Base-by-base conservation (phyloP, 2,329 filamentous ascomycete genomes). In the Calonectria fujianensis region DNA sequence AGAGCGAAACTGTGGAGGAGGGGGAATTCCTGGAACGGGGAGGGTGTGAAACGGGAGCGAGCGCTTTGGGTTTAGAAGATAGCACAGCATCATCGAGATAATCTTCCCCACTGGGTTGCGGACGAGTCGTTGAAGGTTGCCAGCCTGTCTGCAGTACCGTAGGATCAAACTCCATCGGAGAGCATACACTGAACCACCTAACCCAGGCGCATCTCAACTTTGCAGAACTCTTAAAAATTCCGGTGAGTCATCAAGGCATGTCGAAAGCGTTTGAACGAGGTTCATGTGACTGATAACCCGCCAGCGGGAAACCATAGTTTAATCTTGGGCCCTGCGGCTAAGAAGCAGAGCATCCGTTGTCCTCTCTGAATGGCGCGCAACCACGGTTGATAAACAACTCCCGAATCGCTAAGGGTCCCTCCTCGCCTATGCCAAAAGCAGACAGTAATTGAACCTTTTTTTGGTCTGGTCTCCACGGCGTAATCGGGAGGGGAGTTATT, bases 1-100 rank as follows among this genome's bases (percentile, higher is more conserved):
- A 61, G 13, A 24, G 32, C 24, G 37, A 29, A 31, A 11, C 35
- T 61, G 59, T 41, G 59, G 37, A 41, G 59, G 59, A 45, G 16
- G 18, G 35, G 59, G 57, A 32, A 29, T 37, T 48, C 45, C 45
- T 48, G n/a, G 45, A 48, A 48, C 14, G 24, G 18, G 61, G 61
- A 64, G 61, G 61, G 61, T 64, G 61, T 64, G 61, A 29, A 31
- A 45, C 61, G 61, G 61, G 61, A 64, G 29, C 27, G 24, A 31
- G 61, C 27, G 39, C 61, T 64, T 45, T 48, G 16, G 7, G 61
- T 29, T 64, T 45, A 41, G 61, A 37, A 48, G 39, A 48, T 45
- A 45, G 61, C 27, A 45, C 29, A 39, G 39, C 61, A 64, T 29
- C 37, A 29, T 64, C 27, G 61, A 64, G 32, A 64, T 48, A 48